Evolutionary conservation across 139 green algal genomes (phyloP).

Genomic region (Tetraselmis chui): DNA sequence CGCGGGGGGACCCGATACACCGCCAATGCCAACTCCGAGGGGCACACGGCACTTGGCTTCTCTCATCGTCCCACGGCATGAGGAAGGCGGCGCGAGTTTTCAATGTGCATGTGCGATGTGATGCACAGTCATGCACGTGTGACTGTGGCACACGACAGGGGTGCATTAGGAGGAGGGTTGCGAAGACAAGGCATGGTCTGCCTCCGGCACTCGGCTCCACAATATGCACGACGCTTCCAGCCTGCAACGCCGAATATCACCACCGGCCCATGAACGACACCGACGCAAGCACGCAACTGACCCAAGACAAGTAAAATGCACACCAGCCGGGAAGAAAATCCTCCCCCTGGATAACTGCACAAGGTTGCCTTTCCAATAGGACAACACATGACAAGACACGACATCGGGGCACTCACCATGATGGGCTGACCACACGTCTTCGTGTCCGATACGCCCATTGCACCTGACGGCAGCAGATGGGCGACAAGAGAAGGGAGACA

Average conservation of each 20-base stretch:
- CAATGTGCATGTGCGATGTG: too few species aligned
- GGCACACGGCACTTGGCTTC: too few species aligned
- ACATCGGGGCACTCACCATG: background rate
- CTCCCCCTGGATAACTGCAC: too few species aligned
- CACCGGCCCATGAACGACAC: background rate
- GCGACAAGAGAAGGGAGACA: background rate
- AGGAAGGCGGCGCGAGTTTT: too few species aligned
- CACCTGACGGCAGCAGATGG: background rate
- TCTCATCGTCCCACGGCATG: too few species aligned
- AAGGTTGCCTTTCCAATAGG: too few species aligned
- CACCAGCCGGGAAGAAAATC: background rate
- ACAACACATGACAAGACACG: background rate
- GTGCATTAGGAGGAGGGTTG: too few species aligned
- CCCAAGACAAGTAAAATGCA: background rate
- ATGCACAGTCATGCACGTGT: too few species aligned
- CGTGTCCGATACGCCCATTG: background rate
- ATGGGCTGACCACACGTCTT: background rate
- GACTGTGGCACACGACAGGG: too few species aligned
- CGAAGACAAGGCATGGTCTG: background rate
- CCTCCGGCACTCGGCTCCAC: background rate
- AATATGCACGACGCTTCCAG: background rate
- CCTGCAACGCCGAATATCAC: background rate
- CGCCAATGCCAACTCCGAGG: too few species aligned
- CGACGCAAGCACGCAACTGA: background rate
- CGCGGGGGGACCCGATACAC: too few species aligned